Conservation (phyloP, 2,329 filamentous ascomycete genomes). For the Torrubiellomyces zombiae region DNA sequence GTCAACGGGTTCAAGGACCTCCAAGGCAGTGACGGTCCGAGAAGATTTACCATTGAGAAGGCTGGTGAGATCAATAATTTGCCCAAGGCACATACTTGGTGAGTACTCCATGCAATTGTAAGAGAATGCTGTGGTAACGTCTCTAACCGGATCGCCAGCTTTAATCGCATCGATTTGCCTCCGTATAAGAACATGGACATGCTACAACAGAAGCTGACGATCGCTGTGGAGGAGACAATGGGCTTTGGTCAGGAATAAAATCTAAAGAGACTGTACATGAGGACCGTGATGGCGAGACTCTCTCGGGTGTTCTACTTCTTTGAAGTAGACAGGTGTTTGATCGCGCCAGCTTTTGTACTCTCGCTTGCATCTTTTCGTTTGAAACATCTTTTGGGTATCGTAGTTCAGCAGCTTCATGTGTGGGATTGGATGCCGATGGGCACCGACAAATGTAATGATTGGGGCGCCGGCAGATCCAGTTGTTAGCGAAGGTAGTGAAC, state of each 20-base stretch:
- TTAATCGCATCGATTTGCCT: constrained; percentile 91
- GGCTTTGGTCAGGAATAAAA: constrained; percentile 94
- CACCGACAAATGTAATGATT: too few species aligned
- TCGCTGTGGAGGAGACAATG: constrained; percentile 96
- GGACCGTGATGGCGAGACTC: constrained; percentile 1
- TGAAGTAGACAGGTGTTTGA: too few species aligned
- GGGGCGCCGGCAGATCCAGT: too few species aligned
- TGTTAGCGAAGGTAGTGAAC: too few species aligned
- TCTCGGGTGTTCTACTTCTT: constrained; percentile 2
- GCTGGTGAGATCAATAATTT: constrained; percentile 79
- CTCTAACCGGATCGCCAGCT: constrained; percentile 37
- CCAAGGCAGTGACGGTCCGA: constrained; percentile 87
- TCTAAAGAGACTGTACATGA: constrained; percentile 4
- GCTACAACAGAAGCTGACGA: constrained; percentile 78
- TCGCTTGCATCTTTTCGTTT: too few species aligned
- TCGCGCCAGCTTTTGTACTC: too few species aligned
- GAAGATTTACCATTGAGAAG: constrained; percentile 96
- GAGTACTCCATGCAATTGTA: constrained; percentile 20
- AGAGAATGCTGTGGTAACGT: too few species aligned
- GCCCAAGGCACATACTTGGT: constrained; percentile 97
- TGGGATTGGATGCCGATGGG: too few species aligned
- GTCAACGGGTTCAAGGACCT: constrained; percentile 99
- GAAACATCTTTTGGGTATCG: too few species aligned
- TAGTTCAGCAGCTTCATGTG: too few species aligned
- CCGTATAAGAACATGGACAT: constrained; percentile 80